Base-by-base conservation (phyloP, 2,329 filamentous ascomycete species). In the Fusarium sp. region DNA sequence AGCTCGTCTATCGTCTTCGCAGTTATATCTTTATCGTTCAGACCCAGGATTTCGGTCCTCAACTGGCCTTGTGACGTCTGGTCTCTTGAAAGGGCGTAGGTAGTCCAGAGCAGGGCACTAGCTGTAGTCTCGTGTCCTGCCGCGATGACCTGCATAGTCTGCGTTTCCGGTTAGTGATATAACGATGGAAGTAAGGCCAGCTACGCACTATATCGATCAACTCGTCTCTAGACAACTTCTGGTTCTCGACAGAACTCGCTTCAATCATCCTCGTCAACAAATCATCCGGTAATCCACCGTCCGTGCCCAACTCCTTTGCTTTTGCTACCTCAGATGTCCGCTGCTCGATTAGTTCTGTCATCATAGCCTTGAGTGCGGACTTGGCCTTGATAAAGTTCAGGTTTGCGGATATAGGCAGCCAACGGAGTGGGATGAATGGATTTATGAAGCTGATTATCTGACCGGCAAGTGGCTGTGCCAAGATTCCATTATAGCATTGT, bases 81-180 rank as follows among this genome's bases (percentile, higher is more conserved):
- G 5, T 63, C 27, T 12, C 33, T 66, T 3, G 52, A 45, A 15
- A 73, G 70, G 7, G 70, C 66, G 5, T 73, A 70, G 2, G 29
- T 23, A 2, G 58, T 63, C 70, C 70, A 73, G 0, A 57, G 16
- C 0, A 67, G 19, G 14, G 70, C 61, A n/a, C 66, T 58, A 1
- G 66, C 54, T 5, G 65, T 73, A 18, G 70, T 73, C 11, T 73
- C 70, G 9, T 73, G 70, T 1, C 70, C 70, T 1, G 68, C 70
- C 3, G 60, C 57, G 5, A 73, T 73, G 10, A 73, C 69, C 51
- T 70, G 68, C 68, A 70, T 68, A 0, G 56, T 67, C 68, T 70
- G 2, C 1, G 0, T 10, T 0, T 4, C 2, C 0, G 2, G 29
- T 55, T 2, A 70, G 33, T 11, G 14, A 4, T 18, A 9, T 10